Base-by-base conservation (phyloP, 129 eudicot genomes). In the Centrapalus pauciflorus region DNA sequence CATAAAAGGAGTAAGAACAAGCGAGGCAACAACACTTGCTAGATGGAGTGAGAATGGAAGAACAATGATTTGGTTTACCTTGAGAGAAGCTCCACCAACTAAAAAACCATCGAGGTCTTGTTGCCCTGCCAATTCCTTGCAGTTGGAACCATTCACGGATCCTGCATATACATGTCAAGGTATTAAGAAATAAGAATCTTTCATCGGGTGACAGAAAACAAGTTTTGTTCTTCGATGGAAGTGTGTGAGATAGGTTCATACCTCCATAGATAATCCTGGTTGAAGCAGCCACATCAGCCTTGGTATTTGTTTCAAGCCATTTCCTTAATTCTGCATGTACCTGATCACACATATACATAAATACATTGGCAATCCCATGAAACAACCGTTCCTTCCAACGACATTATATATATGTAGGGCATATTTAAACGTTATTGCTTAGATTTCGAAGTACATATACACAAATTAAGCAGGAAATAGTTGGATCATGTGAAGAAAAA, bases 71-170 rank as follows among this genome's bases (percentile, higher is more conserved):
- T 26, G 13, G 23, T 28, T 9, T 37, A 83, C 86, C 95, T 86
- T 86, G 10, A 86, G 77, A 21, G 86, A 82, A 33, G 94, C 88
- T 24, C 94, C 94, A 17, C 94, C 86, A 59, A 86, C 95, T 71
- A 86, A 73, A 71, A 86, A 86, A 32, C 95, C 95, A 69, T 86
- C 89, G 5, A 83, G 78, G 52, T 86, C 95, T 37, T 85, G 76
- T 62, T 80, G 78, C 50, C 76, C 79, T 20, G 86, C 94, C 79
- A 86, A 64, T 67, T 86, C 94, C 64, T 79, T 77, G 84, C 94
- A 80, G 77, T 86, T 86, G 57, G 73, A 84, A 35, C 84, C 94
- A 8, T 80, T 86, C 25, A 86, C 89, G 4, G 94, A 82, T 25
- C 94, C 88, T 86, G 69, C 27, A 70, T n/a, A n/a, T n/a, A n/a